Evolutionary conservation across 2,329 filamentous ascomycete species (phyloP), one percentile per base, ranked within the genome.

Genomic region (Ascochyta rabiei): DNA sequence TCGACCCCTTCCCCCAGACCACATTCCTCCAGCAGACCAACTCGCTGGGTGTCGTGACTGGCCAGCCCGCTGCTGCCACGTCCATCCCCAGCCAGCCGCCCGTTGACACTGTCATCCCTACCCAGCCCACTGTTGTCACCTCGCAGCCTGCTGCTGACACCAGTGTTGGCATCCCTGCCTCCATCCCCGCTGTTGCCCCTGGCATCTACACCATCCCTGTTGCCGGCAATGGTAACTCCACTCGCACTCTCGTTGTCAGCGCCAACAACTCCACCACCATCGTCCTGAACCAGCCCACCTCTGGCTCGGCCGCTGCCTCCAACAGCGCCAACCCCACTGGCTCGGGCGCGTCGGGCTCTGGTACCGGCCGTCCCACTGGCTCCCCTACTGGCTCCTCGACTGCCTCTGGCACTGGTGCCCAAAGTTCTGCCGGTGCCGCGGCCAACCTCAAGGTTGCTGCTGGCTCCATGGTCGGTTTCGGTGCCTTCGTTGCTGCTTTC

Each of bases 401-500:
- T 18, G 51, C 57, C 23, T 56, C 59, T 10, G 62, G 56, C 35
- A 51, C 60, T 21, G 61, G 57, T 34, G 42, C 62, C 23, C 15
- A 53, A 12, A 45, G 26, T 46, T 59, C 61, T 9, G 51, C 60
- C 16, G 69, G 66, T 44, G 69, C 69, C 48, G 69, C 68, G 35
- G 63, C 69, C 51, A 70, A 67, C 53, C 64, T 73, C 57, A 60
- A 65, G 57, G 67, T 57, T 43, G 63, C 68, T 18, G 69, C 69
- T 30, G 71, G 70, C 43, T 59, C 64, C 46, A 42, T 75, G 38
- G 56, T 73, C 35, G 72, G 72, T 52, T 66, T 71, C 42, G 72
- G 70, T 68, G 71, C 71, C 16, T 63, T 75, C 59, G 55, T 74
- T 30, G 72, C 71, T 54, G 69, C 68, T 35, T 72, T 75, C 66